Evolutionary conservation across 1,284 basidiomycete species (phyloP), one percentile per base, ranked within the genome.

Genomic region (Agroathelia rolfsii): DNA sequence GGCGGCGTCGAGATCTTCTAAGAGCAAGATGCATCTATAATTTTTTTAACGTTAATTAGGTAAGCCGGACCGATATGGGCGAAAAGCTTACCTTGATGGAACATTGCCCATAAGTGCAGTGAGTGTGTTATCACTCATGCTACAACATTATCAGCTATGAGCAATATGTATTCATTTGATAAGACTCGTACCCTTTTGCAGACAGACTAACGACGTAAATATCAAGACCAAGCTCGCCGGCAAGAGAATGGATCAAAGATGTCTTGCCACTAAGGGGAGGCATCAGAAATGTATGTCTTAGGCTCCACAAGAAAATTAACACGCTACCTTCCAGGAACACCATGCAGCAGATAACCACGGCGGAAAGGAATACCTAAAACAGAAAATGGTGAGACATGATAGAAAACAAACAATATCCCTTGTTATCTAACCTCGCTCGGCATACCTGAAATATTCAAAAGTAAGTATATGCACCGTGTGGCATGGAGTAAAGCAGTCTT

Each of bases 121-220:
- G 48, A 90, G 61, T 3, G 74, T 84, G 52, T 84, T 84, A 57
- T 92, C 87, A 55, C 82, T 86, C 80, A 92, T 85, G 38, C 82
- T 83, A 47, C 34, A 41, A 24, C 15, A 12, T 6, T 29, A 28
- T 28, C 23, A 37, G 27, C 10, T 24, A 20, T 11, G 12, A 28
- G 18, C 13, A 21, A 36, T 40, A 30, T 24, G 36, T 37, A 30
- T 34, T 28, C 26, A 32, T 30, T 24, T 22, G 31, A 32, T 18
- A 32, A 32, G 27, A 36, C 28, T 35, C 69, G 43, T 59, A 82
- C 82, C 81, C 83, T 53, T 86, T 87, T 24, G 80, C 75, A 28
- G 83, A 86, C 32, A 92, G 61, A 34, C 80, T 85, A 41, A 90
- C 74, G 32, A 87, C 82, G 50, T 89, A 90, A 42, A 92, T 87